Conservation (phyloP, 495 filamentous ascomycete genomes). For the Amniculicola lignicola region DNA sequence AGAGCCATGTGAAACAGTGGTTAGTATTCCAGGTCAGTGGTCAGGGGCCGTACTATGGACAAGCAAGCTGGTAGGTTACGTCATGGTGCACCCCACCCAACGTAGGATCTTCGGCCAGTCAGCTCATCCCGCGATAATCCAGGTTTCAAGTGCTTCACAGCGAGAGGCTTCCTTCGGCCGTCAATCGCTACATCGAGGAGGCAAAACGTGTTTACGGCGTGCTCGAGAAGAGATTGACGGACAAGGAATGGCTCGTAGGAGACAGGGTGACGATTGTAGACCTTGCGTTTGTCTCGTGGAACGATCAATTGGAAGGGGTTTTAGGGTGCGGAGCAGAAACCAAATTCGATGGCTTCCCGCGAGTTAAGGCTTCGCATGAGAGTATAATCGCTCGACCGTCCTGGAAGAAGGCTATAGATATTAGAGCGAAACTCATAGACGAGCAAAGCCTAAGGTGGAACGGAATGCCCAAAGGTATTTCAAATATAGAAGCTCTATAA, state of each 20-base stretch:
- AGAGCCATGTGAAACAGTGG: slow-evolving; percentile 25
- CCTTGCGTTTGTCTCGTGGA: slow-evolving; percentile 49
- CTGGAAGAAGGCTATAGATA: slow-evolving; percentile 20
- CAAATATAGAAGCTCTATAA: neutral
- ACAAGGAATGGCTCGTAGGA: slow-evolving; percentile 50
- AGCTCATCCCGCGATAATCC: slow-evolving; percentile 1
- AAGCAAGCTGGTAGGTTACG: slow-evolving; percentile 16
- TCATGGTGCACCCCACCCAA: neutral
- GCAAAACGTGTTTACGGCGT: slow-evolving; percentile 17
- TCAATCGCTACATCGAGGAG: slow-evolving; percentile 24
- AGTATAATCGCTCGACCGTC: slow-evolving; percentile 13
- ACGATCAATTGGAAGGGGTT: slow-evolving; percentile 11
- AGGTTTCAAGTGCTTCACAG: slow-evolving; percentile 20
- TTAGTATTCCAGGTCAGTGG: slow-evolving; percentile 27
- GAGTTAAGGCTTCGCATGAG: slow-evolving; percentile 36
- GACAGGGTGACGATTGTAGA: slow-evolving; percentile 52
- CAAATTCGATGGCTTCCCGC: slow-evolving; percentile 30
- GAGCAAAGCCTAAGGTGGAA: no score
- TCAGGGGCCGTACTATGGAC: slow-evolving; percentile 33
- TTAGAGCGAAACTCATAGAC: slow-evolving; percentile 16
- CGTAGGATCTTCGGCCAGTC: neutral
- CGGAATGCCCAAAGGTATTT: no score
- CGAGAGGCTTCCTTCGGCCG: slow-evolving; percentile 22
- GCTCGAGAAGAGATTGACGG: slow-evolving; percentile 33
- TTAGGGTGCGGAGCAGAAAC: slow-evolving; percentile 1